Percentiles rank a stretch among this genome's conserved stretches.
phyloP scores from a whole-genome alignment of 768 basidiomycete genomes.

The Candolleomyces eurysporus region DNA sequence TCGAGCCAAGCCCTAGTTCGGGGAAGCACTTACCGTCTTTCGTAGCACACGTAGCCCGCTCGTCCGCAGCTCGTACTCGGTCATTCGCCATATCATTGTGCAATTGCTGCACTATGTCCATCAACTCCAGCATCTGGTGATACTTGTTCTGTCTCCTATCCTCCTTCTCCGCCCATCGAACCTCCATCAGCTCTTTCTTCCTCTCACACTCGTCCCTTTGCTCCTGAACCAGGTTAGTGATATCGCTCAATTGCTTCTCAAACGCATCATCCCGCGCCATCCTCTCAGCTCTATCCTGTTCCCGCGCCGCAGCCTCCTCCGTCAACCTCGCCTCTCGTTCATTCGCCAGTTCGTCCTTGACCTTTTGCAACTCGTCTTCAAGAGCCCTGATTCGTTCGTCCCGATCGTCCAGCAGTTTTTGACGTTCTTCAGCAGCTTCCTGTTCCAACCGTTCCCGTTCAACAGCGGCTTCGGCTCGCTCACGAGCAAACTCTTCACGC shows the following conservation, averaged over 20 bases:
- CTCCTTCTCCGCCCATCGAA: constrained; percentile 63
- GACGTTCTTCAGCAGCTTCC: constrained; percentile 49
- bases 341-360: constrained; percentile 58
- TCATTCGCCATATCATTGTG: constrained; percentile 55
- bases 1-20: constrained; percentile 2
- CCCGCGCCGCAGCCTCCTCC: constrained; percentile 61
- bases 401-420: constrained; percentile 45
- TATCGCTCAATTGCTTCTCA: constrained; percentile 60
- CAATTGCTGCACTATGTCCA: constrained; percentile 60
- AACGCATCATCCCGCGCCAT: constrained; percentile 60
- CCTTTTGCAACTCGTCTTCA: constrained; percentile 59
- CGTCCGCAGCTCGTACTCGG: constrained; percentile 50
- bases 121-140: constrained; percentile 50
- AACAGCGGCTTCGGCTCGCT: constrained; percentile 50
- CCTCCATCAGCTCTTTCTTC: constrained; percentile 60
- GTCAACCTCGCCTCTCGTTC: constrained; percentile 58
- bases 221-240: constrained; percentile 71
- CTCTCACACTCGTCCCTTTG: constrained; percentile 57
- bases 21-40: constrained; percentile 49
- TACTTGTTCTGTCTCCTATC: constrained; percentile 59
- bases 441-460: constrained; percentile 54
- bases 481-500: constrained; percentile 55
- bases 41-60: constrained; percentile 46
- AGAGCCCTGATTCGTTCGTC: constrained; percentile 55
- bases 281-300: constrained; percentile 55